These are phyloP conservation scores for Lodderomyces orthopsilosis DNA, from an alignment of 1,139 yeast genomes.

Conservation along the genomic window DNA sequence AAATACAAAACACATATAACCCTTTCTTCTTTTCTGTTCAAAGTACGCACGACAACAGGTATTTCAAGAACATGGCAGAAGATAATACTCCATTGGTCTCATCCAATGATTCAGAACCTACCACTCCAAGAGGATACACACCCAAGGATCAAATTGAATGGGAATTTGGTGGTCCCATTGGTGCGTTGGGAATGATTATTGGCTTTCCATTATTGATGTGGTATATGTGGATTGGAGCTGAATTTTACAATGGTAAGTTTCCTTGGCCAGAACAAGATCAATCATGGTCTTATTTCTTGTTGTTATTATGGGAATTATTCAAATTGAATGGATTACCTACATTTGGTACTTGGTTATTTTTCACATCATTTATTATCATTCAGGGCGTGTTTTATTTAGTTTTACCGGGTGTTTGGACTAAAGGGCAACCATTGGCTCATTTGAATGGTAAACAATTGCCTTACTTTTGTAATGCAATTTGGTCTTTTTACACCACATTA, in stretches of 20 bases:
- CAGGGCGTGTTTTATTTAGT: conserved; percentile 78
- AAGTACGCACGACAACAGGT: background rate
- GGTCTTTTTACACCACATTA: conserved; percentile 72
- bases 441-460: conserved; percentile 77
- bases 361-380: conserved; percentile 63
- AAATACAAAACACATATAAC: background rate
- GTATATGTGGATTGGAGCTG: conserved; percentile 93
- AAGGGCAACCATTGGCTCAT: conserved; percentile 89
- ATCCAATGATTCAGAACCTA: background rate
- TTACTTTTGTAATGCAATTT: conserved; percentile 89
- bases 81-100: conserved; percentile 6
- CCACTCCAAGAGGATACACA: conserved; percentile 26
- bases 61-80: conserved; percentile 5
- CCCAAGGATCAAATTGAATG: conserved; percentile 52
- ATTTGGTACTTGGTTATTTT: conserved; percentile 61
- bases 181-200: conserved; percentile 87
- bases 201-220: conserved; percentile 94
- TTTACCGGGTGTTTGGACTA: conserved; percentile 93
- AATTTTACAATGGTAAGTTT: conserved; percentile 69
- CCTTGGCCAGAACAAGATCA: conserved; percentile 68
- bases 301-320: conserved; percentile 44
- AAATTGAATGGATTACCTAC: conserved; percentile 68
- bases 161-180: conserved; percentile 95
- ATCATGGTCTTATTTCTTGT: conserved; percentile 52
- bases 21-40: background rate